A percentile compares a stretch with the other conserved stretches of the same genome.
Conservation (phyloP, 2,329 filamentous ascomycete species). For the Nannizziopsis barbatae region DNA sequence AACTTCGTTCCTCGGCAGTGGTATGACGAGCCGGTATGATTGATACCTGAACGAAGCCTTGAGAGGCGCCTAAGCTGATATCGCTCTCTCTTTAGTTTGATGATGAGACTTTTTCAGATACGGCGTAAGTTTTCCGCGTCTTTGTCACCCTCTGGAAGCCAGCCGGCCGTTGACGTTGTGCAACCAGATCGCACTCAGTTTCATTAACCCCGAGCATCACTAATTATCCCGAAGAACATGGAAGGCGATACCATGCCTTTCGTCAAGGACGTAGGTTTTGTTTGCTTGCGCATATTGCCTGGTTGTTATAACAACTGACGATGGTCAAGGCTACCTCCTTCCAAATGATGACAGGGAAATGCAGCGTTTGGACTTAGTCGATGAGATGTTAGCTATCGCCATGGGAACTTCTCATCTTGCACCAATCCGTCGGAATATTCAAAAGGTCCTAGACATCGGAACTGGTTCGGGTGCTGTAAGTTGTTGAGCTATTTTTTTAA, state of each 20-base stretch:
- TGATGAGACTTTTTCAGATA: slow-evolving; percentile 7
- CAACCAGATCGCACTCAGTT: not conserved
- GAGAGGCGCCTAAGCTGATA: not conserved
- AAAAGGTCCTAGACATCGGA: slow-evolving; percentile 46
- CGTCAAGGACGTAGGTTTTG: slow-evolving; percentile 26
- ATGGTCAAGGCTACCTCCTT: slow-evolving; percentile 27
- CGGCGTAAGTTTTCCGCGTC: not conserved
- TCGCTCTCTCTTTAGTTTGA: not conserved
- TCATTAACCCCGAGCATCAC: slow-evolving; percentile 12
- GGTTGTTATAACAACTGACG: not conserved
- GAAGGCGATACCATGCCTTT: slow-evolving; percentile 35
- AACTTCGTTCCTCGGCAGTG: too few relatives aligned
- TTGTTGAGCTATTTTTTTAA: not conserved
- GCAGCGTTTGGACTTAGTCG: slow-evolving; percentile 42
- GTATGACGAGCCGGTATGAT: too few relatives aligned
- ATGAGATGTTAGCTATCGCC: slow-evolving; percentile 29
- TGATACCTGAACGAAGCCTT: too few relatives aligned
- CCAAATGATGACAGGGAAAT: slow-evolving; percentile 47
- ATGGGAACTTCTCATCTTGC: slow-evolving; percentile 37
- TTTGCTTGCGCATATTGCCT: not conserved
- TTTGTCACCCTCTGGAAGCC: not conserved
- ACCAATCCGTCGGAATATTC: slow-evolving; percentile 33
- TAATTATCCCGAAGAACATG: slow-evolving; percentile 26
- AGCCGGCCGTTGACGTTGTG: too few relatives aligned
- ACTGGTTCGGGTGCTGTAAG: slow-evolving; percentile 41